These are phyloP conservation scores for Diversispora epigaea DNA, from an alignment of 192 early-diverging fungal genomes.

Conservation along the genomic window DNA sequence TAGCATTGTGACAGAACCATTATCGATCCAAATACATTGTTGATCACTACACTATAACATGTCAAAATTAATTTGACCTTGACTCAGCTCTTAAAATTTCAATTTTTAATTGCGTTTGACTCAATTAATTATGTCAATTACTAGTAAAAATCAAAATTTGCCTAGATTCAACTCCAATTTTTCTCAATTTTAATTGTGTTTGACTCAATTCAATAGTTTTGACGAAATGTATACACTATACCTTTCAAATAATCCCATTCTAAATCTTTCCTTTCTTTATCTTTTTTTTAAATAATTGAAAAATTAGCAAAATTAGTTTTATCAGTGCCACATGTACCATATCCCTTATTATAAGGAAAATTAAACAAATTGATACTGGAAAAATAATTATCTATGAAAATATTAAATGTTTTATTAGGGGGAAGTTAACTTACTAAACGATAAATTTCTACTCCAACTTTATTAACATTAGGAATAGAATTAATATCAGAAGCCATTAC, in stretches of 20 bases:
- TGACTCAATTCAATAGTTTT: too few species aligned
- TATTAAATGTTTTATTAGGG: background rate
- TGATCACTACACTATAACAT: conserved; percentile 11
- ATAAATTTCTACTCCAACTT: background rate
- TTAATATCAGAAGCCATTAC: background rate
- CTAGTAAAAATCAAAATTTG: too few species aligned
- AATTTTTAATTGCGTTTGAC: too few species aligned
- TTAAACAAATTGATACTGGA: conserved; percentile 33
- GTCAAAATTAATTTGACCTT: too few species aligned
- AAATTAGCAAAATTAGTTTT: background rate
- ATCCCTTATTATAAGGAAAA: background rate
- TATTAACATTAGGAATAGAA: background rate
- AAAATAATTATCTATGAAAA: conserved; percentile 38
- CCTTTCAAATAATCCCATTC: conserved; percentile 26
- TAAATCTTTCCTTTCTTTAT: conserved; percentile 22
- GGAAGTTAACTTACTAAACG: conserved; percentile 34
- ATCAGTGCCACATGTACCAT: conserved; percentile 4
- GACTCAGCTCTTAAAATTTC: too few species aligned
- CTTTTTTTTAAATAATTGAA: conserved; percentile 13
- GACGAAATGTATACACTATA: too few species aligned
- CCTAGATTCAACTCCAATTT: too few species aligned
- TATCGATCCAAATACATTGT: conserved; percentile 12
- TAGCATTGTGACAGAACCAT: background rate
- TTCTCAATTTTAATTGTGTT: too few species aligned
- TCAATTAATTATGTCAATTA: too few species aligned